Evolutionary conservation across 2,329 filamentous ascomycete genomes (phyloP), one percentile per base, ranked within the genome.

Genomic region (Sclerotinia spermophila): DNA sequence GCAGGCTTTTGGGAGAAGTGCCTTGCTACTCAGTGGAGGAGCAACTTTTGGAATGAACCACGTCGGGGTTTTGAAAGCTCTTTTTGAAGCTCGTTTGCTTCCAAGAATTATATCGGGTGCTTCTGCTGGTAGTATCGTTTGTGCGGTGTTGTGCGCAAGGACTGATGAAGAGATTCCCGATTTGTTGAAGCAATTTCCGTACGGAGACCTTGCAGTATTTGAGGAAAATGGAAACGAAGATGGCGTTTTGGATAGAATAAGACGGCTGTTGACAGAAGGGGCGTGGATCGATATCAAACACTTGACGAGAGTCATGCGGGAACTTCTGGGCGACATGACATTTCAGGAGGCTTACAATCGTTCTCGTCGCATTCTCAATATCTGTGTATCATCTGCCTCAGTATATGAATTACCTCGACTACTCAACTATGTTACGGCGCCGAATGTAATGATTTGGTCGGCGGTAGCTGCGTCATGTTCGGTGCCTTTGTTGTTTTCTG

Each of bases 401-500:
- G 86, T 95, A 69, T 96, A 96, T 79, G 94, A 97, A 79, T 84
- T 97, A 24, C 95, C 94, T 0, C 85, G 92, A 51, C 83, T 98
- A 0, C 85, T 98, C 75, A 98, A 98, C 80, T 97, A 97, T 77
- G 87, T 97, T 71, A 97, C 95, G 0, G 92, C 95, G 0, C 94
- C 95, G 0, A 96, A 97, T 78, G 94, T 98, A 68, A 87, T 97
- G 82, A 94, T 98, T 69, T 97, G 94, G 93, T 97, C 94, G 24
- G 95, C 95, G 45, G 94, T 97, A 77, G 93, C 93, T n/a, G 93
- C 95, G 0, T 97, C 95, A 0, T 98, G 95, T 79, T 97, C 95
- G 0, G 92, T 97, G 0, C 95, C 95, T 0, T 83, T 96, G 19
- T 86, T 97, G 30, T 98, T 97, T 79, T 90, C 90, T 35, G 88